These are phyloP conservation scores for Neocatenulostroma microsporum DNA, from an alignment of 2,329 filamentous ascomycete species.

Conservation along the genomic window DNA sequence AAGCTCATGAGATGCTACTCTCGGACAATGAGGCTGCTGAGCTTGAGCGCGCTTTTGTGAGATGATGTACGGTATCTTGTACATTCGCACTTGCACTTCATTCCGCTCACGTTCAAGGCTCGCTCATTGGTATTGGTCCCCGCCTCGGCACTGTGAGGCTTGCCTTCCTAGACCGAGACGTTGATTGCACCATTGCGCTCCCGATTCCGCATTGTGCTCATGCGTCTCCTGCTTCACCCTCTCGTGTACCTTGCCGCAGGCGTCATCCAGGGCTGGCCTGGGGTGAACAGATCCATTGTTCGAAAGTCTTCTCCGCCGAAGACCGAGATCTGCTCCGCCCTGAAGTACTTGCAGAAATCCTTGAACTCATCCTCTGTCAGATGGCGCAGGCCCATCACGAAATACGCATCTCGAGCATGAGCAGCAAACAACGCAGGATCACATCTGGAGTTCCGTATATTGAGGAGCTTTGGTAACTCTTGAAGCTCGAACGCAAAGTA, in stretches of 20 bases:
- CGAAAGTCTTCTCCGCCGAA: slow-evolving; percentile 2
- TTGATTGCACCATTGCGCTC: too few species aligned
- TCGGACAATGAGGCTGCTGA: too few species aligned
- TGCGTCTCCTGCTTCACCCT: too few species aligned
- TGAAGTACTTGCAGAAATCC: not conserved
- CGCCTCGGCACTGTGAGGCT: too few species aligned
- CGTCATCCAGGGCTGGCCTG: slow-evolving; percentile 1
- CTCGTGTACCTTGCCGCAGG: slow-evolving; percentile 3
- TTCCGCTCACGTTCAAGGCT: too few species aligned
- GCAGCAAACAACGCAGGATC: not conserved
- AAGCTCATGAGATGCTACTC: too few species aligned
- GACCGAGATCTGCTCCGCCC: slow-evolving; percentile 1
- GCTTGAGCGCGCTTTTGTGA: too few species aligned
- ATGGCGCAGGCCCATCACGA: slow-evolving; percentile 1
- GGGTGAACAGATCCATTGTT: slow-evolving; percentile 4
- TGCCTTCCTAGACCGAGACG: too few species aligned
- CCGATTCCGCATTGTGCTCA: too few species aligned
- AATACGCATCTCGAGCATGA: slow-evolving; percentile 1
- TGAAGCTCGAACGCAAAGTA: slow-evolving; percentile 4
- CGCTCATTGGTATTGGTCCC: too few species aligned
- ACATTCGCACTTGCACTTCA: too few species aligned
- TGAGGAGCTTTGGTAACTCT: not conserved
- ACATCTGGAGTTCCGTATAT: not conserved
- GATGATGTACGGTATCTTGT: too few species aligned
- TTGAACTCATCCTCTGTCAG: not conserved